Percentiles rank a stretch among this genome's conserved stretches.
Evolutionary conservation across 129 eudicot genomes (phyloP).

Genomic region (Solidago caesia): DNA sequence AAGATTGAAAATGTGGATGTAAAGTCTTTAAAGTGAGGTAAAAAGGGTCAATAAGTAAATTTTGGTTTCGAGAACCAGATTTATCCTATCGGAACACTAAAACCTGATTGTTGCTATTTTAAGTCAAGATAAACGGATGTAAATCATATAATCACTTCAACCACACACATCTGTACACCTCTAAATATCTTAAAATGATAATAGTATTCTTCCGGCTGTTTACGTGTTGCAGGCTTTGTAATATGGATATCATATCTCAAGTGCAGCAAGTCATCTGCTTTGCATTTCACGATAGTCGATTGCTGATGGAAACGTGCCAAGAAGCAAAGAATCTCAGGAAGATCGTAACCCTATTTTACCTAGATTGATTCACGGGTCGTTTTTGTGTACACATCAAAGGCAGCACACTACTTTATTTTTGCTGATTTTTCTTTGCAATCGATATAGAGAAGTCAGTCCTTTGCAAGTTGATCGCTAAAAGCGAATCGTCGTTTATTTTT

Average conservation of each 20-base stretch:
- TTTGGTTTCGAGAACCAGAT: too few species aligned
- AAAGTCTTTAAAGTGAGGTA: too few species aligned
- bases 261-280: conserved; percentile 98
- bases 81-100: too few species aligned
- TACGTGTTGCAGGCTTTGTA: conserved; percentile 71
- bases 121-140: too few species aligned
- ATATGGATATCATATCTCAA: conserved; percentile 95
- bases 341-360: conserved; percentile 90
- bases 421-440: conserved; percentile 34
- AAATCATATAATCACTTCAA: too few species aligned
- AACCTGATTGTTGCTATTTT: too few species aligned
- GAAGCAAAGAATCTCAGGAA: conserved; percentile 95
- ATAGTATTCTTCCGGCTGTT: not conserved
- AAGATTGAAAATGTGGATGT: too few species aligned
- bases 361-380: conserved; percentile 49
- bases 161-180: too few species aligned
- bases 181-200: not conserved
- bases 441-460: conserved; percentile 37
- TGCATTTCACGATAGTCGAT: conserved; percentile 90
- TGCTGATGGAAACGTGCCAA: conserved; percentile 99
- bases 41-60: too few species aligned
- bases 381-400: conserved; percentile 30
- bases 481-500: conserved; percentile 27
- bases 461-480: conserved; percentile 23
- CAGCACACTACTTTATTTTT: conserved; percentile 32